Evolutionary conservation across 768 basidiomycete genomes (phyloP), one percentile per base, ranked within the genome.

Genomic region (Mycena vulgaris): DNA sequence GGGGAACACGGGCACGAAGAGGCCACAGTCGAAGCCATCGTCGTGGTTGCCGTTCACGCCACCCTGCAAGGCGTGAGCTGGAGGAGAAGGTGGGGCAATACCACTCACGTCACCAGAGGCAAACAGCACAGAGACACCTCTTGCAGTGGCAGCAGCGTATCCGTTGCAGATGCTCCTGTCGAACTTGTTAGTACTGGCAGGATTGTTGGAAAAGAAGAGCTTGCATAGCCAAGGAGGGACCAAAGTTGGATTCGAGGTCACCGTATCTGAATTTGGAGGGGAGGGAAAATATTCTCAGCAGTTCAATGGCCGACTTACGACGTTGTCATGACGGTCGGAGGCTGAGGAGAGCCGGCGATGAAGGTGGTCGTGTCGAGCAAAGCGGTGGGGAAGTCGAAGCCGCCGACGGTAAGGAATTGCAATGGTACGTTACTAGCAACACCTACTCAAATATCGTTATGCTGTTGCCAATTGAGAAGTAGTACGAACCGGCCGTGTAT

Each of bases 141-240:
- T 79, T 25, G 78, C 81, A 0, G 76, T 74, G 5, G 83, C 83
- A 69, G 84, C 39, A 19, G 80, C 25, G 51, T 86, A 55, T 28
- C 81, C 78, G 70, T 83, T 86, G n/a, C 88, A 88, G 3, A 87
- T 86, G n/a, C 86, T 88, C 2, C 69, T 65, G 45, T 89, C 84
- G 33, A 87, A 86, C 23, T 84, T 39, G 82, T 40, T 84, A 82
- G 39, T 87, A 81, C 56, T 79, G 75, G 1, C 82, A 85, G 48
- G 87, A 84, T 23, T 76, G 78, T 14, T 39, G n/a, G 73, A 86
- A 88, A 28, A 82, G 79, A 61, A 84, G 80, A 37, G 5, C 67
- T 68, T 21, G 83, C 86, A 68, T 82, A 84, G 63, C 70, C 77
- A 25, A 63, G 37, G 16, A 85, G 81, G 30, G 30, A 39, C 67